Conservation (phyloP, 495 filamentous ascomycete genomes). For the Parmelia sp. region DNA sequence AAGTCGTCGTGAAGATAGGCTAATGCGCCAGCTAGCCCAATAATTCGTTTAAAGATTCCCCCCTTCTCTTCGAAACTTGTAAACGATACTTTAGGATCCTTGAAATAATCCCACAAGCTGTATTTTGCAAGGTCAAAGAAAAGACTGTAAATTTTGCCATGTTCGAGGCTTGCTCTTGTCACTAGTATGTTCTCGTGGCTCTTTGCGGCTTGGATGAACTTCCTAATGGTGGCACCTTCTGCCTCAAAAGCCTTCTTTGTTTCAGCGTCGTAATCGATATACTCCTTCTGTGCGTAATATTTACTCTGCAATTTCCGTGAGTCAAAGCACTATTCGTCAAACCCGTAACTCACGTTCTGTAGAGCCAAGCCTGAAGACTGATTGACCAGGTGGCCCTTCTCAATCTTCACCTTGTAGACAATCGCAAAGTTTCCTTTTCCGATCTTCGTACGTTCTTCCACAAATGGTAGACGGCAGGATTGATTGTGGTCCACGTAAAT, state of each 20-base stretch:
- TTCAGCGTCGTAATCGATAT: constrained; percentile 1
- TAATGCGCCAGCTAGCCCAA: constrained; percentile 10
- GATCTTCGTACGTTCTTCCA: not conserved
- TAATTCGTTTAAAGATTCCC: not conserved
- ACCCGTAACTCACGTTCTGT: not conserved
- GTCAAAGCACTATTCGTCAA: not conserved
- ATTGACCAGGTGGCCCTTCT: constrained; percentile 4
- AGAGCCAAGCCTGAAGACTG: not conserved
- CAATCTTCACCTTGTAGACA: constrained; percentile 10
- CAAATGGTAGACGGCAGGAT: constrained; percentile 3
- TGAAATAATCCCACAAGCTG: constrained; percentile 11
- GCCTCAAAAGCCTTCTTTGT: constrained; percentile 5
- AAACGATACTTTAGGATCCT: not conserved
- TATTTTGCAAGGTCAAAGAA: constrained; percentile 14
- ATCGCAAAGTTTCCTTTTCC: not conserved
- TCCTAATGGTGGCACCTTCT: constrained; percentile 1
- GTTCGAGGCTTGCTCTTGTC: constrained; percentile 10
- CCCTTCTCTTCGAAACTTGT: not conserved
- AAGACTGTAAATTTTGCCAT: constrained; percentile 4
- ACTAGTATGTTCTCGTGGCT: constrained; percentile 5
- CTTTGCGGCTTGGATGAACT: constrained; percentile 5
- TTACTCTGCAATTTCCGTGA: not conserved
- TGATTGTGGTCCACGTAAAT: not conserved
- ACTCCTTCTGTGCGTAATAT: constrained; percentile 5
- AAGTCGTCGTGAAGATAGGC: constrained; percentile 9